Evolutionary conservation across 106 monocot genomes (phyloP), one percentile per base, ranked within the genome.

Genomic region (Dioscorea zingiberensis): DNA sequence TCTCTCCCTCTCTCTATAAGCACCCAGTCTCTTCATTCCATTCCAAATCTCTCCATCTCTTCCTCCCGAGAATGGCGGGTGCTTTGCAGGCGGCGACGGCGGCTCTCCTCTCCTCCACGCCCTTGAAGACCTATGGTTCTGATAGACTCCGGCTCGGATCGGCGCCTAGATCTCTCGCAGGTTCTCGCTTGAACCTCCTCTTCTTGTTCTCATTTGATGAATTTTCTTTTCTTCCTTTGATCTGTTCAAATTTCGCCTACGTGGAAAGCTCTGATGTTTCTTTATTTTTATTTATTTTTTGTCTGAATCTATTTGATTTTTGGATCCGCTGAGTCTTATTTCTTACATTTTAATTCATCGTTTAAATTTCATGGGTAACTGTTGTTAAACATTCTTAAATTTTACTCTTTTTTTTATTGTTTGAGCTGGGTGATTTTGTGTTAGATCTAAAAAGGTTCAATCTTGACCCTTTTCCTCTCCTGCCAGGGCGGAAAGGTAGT

Each of bases 61-160:
- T 51, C 18, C 19, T n/a, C 51, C 2, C 18, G 16, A 51, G 26
- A 13, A 73, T 77, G 76, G 70, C 80, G 24, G 47, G 71, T 51
- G 51, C 68, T 24, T 48, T 70, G 13, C 78, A 83, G 60, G 48
- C 69, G 74, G 66, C 73, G 22, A 56, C 69, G 70, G 61, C 70
- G 44, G 74, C 74, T 46, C 45, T 69, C 25, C 49, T 78, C n/a
- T 70, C 69, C n/a, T 70, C 69, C 16, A 48, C 65, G 22, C 27
- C 68, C 2, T 61, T 58, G 18, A 66, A 25, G 54, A 30, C 65
- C 21, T 26, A 16, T 56, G 54, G 21, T 17, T 25, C 68, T 26
- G 55, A 66, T 54, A 73, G 53, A 54, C 16, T 60, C 14, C 64
- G 70, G 11, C 18, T 73, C 55, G 62, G 70, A 45, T 71, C 70